These are phyloP conservation scores for Coemansia sp. DNA, from an alignment of 192 early-diverging fungal genomes.

Conservation along the genomic window DNA sequence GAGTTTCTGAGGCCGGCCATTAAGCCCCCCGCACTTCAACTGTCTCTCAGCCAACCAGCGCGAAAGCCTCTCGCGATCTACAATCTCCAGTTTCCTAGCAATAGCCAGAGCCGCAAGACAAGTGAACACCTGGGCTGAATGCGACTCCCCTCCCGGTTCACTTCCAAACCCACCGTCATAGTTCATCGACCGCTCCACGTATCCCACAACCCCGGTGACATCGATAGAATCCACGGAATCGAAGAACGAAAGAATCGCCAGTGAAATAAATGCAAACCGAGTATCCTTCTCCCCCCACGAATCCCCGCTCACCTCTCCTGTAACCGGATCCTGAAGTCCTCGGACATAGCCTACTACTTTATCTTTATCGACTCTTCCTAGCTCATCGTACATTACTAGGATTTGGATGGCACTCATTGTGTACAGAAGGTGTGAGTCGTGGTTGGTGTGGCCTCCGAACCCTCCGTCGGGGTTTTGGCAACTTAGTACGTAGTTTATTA, in stretches of 20 bases:
- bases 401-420: constrained; percentile 92
- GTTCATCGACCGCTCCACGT: constrained; percentile 77
- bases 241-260: constrained; percentile 78
- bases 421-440: constrained; percentile 89
- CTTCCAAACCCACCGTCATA: constrained; percentile 97
- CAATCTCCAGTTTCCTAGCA: constrained; percentile 66
- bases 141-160: constrained; percentile 85
- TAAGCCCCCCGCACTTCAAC: constrained; percentile 86
- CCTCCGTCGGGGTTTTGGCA: constrained; percentile 82
- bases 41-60: constrained; percentile 96
- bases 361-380: constrained; percentile 69
- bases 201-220: constrained; percentile 65
- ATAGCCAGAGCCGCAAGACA: constrained; percentile 89
- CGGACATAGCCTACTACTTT: constrained; percentile 67
- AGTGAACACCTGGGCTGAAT: constrained; percentile 90
- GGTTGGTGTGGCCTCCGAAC: constrained; percentile 80
- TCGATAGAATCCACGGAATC: constrained; percentile 65
- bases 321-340: constrained; percentile 57
- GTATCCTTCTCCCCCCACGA: constrained; percentile 93
- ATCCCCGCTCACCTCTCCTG: constrained; percentile 88
- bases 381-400: constrained; percentile 72
- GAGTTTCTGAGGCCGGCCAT: constrained; percentile 94
- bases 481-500: constrained; percentile 75
- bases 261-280: constrained; percentile 83
- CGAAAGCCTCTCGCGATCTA: constrained; percentile 79